Evolutionary conservation across 2,329 filamentous ascomycete genomes (phyloP).

Genomic region (Hyphodiscus sp.): DNA sequence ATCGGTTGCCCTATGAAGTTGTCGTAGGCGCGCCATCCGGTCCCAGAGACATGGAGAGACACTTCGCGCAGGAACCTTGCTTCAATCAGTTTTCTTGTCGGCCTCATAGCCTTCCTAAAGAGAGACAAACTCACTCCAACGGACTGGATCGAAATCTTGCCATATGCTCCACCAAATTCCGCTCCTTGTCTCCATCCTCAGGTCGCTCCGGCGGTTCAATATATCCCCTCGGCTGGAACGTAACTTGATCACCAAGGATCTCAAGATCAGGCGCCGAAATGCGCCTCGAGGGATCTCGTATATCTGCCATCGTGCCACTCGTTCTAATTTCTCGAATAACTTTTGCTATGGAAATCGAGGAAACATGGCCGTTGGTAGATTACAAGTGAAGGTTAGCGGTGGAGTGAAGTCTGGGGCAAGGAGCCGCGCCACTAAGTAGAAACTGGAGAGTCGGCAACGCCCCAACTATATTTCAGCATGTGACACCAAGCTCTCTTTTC

Average conservation of each 20-base stretch:
- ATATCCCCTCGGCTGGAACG: constrained; percentile 66
- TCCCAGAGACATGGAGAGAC: constrained; percentile 84
- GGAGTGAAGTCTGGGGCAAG: constrained; percentile 9
- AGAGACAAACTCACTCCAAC: constrained; percentile 41
- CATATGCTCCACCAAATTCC: constrained; percentile 73
- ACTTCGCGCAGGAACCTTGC: constrained; percentile 84
- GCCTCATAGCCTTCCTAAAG: background rate
- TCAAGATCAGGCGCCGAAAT: constrained; percentile 67
- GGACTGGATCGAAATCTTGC: constrained; percentile 73
- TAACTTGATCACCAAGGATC: constrained; percentile 68
- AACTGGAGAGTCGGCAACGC: background rate
- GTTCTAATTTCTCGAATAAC: background rate
- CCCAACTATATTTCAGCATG: constrained; percentile 12
- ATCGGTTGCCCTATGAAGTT: constrained; percentile 83
- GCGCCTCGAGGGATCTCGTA: constrained; percentile 19
- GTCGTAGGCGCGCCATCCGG: constrained; percentile 94
- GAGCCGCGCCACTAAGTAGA: background rate
- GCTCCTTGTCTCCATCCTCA: constrained; percentile 52
- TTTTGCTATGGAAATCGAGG: background rate
- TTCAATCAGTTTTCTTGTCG: constrained; percentile 5
- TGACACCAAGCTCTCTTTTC: constrained; percentile 7
- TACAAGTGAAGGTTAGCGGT: constrained; percentile 1
- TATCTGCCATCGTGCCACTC: background rate
- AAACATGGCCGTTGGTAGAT: constrained; percentile 6
- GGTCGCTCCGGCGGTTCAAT: constrained; percentile 41